Evolutionary conservation across 768 basidiomycete genomes (phyloP).

Genomic region (Tylopilus sp.): DNA sequence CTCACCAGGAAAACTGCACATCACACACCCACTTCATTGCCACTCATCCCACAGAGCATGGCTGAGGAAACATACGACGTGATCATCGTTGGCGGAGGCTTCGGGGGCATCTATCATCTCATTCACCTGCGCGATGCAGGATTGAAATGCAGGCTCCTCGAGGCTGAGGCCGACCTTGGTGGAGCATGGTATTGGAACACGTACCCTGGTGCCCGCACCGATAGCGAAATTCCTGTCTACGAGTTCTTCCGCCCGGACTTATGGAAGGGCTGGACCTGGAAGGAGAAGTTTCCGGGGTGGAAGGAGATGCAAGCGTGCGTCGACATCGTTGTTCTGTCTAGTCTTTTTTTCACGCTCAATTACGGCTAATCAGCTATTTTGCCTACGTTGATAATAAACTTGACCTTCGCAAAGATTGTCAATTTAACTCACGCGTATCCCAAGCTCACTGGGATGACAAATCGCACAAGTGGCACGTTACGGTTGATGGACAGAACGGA

Average conservation of each 20-base stretch:
- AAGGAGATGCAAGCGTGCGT: conserved; percentile 11
- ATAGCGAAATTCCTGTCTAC: conserved; percentile 9
- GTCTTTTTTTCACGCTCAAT: neutral
- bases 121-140: conserved; percentile 6
- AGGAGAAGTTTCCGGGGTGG: conserved; percentile 10
- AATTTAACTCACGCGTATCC: too few relatives aligned
- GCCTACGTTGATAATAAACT: conserved; percentile 5
- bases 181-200: conserved; percentile 17
- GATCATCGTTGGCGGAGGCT: too few relatives aligned
- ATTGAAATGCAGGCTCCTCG: conserved; percentile 10
- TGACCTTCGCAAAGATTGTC: too few relatives aligned
- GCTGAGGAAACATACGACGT: conserved; percentile 3
- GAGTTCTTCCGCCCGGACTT: conserved; percentile 9
- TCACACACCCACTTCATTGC: neutral
- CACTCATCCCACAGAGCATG: neutral
- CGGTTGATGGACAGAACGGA: too few relatives aligned
- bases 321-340: neutral
- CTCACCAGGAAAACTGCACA: neutral
- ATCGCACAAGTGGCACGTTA: too few relatives aligned
- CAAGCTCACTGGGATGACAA: too few relatives aligned
- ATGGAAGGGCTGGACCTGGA: conserved; percentile 12
- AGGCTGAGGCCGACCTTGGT: conserved; percentile 9
- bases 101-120: conserved; percentile 7
- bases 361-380: conserved; percentile 6
- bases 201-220: conserved; percentile 12